Percentiles rank a stretch among this genome's conserved stretches.
Evolutionary conservation across 2,329 filamentous ascomycete genomes (phyloP).

Genomic region (Aspergillus tanneri): DNA sequence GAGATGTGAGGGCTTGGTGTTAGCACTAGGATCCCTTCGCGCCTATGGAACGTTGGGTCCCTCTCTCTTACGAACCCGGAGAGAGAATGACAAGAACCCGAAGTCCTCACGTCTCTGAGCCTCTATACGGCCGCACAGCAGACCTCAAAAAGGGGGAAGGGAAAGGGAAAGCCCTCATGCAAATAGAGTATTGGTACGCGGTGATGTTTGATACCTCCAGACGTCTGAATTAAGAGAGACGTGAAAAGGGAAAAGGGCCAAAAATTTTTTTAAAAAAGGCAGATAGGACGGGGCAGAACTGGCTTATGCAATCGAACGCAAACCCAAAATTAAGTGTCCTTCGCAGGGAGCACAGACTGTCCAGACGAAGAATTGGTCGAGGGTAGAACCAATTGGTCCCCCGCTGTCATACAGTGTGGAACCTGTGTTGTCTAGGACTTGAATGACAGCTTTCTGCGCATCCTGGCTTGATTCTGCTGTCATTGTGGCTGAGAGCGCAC

Average conservation of each 20-base stretch:
- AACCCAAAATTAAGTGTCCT: background rate
- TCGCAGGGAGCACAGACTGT: background rate
- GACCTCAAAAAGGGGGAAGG: background rate
- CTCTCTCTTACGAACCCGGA: background rate
- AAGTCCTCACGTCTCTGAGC: background rate
- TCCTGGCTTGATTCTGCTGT: constrained; percentile 6
- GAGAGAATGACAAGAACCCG: background rate
- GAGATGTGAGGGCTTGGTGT: background rate
- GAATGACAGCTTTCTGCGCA: constrained; percentile 3
- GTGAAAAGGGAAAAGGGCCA: no score
- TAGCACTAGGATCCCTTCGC: constrained; percentile 4
- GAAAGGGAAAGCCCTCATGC: background rate
- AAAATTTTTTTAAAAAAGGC: no score
- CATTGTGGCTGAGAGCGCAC: background rate
- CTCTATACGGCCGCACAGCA: background rate
- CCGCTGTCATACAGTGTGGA: background rate
- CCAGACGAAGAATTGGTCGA: constrained; percentile 1
- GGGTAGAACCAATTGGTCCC: background rate
- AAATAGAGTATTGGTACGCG: background rate
- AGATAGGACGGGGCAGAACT: background rate
- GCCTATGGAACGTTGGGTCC: background rate
- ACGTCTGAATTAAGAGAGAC: background rate
- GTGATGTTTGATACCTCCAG: background rate
- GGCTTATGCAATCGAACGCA: background rate
- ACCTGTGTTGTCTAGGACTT: background rate